Base-by-base conservation (phyloP, 2,329 filamentous ascomycete species). In the Alternaria triticina region DNA sequence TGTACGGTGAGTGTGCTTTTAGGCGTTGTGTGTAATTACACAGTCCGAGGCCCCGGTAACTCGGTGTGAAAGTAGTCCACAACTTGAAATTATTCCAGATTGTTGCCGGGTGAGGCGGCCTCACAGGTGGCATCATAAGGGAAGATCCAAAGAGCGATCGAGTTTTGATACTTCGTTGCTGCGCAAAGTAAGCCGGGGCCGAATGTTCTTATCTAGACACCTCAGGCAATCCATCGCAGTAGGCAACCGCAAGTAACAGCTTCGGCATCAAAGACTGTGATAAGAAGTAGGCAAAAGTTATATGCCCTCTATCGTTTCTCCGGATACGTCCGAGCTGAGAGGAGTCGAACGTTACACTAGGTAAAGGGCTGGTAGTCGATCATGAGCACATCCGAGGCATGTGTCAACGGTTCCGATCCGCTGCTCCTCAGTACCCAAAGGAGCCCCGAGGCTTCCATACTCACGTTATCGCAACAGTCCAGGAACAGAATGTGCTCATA, bases 61-160 rank as follows among this genome's bases (percentile, higher is more conserved):
- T 23, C 27, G 23, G 23, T 25, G 47, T 59, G 57, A 59, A 45
- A 25, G 30, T 33, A 28, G 28, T 50, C 13, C 33, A 46, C 47
- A 33, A 6, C 36, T 20, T 57, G 45, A 23, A 49, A 33, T 20
- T 7, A 17, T n/a, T 40, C 7, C 43, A 25, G 13, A 36, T 33
- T 22, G 30, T 40, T 28, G 47, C 49, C 13, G 7, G 45, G 10
- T n/a, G 12, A 44, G 17, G 44, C 12, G n/a, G 28, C 2, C 13
- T 25, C 36, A 40, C 23, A 57, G 27, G 33, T 8, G 6, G 11
- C 45, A 50, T 54, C 20, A 40, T 47, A 11, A 46, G 12, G 23
- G 27, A 47, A 40, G 11, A n/a, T 36, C 28, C 22, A 30, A 13
- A 12, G 20, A 40, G 13, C 25, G 9, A 23, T 47, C 13, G 22